These are phyloP conservation scores for Aspergillus quadricinctus DNA, from an alignment of 2,329 filamentous ascomycete genomes.

Conservation along the genomic window DNA sequence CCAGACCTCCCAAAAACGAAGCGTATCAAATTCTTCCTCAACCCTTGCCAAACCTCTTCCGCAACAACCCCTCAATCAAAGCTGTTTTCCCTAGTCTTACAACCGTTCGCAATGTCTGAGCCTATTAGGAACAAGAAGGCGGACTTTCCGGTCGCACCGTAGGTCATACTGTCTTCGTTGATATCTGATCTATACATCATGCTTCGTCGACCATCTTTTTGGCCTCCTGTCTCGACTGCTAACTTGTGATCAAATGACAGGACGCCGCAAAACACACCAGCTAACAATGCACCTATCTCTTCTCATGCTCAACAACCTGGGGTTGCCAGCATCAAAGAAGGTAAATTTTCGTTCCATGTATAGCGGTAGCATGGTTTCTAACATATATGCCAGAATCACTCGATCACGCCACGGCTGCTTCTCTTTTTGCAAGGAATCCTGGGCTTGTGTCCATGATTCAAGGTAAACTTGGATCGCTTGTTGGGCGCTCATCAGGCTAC, in stretches of 20 bases:
- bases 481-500: slow-evolving; percentile 94
- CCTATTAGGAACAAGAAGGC: slow-evolving; percentile 65
- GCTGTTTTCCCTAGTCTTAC: slow-evolving; percentile 8
- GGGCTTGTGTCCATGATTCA: slow-evolving; percentile 96
- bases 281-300: slow-evolving; percentile 92
- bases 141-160: slow-evolving; percentile 60
- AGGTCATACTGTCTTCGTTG: slow-evolving; percentile 37
- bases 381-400: slow-evolving; percentile 66
- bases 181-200: slow-evolving; percentile 14
- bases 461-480: slow-evolving; percentile 86
- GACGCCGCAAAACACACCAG: slow-evolving; percentile 97
- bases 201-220: background rate
- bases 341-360: slow-evolving; percentile 50
- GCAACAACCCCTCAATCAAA: slow-evolving; percentile 19
- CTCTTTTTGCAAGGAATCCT: slow-evolving; percentile 93
- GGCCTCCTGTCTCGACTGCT: slow-evolving; percentile 2
- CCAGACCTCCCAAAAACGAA: slow-evolving; percentile 32
- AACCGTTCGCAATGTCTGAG: slow-evolving; percentile 54
- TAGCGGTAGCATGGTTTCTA: slow-evolving; percentile 11
- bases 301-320: slow-evolving; percentile 95
- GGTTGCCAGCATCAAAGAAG: slow-evolving; percentile 94
- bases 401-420: slow-evolving; percentile 79
- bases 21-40: slow-evolving; percentile 37
- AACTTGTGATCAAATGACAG: slow-evolving; percentile 49
- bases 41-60: slow-evolving; percentile 22